Evolutionary conservation across 2,329 filamentous ascomycete species (phyloP).

Genomic region (Fusarium foetens): DNA sequence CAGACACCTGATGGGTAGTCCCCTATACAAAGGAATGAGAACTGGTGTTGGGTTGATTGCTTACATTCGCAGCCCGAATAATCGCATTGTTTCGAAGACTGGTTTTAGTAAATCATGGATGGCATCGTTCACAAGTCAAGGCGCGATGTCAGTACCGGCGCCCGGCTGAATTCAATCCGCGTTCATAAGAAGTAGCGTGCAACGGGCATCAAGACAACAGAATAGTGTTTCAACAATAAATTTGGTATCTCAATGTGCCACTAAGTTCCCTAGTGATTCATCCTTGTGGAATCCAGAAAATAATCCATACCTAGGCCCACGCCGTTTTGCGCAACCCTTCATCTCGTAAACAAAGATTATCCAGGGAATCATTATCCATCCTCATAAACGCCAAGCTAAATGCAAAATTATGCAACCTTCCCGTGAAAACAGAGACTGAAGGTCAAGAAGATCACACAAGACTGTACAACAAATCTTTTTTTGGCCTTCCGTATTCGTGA

Average conservation of each 20-base stretch:
- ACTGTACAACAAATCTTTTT: neutral
- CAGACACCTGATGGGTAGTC: neutral
- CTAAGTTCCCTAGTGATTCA: neutral
- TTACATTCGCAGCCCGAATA: neutral
- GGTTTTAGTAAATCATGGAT: neutral
- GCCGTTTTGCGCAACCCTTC: constrained; percentile 1
- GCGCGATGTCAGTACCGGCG: neutral
- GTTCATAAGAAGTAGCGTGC: too few relatives aligned
- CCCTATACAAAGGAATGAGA: neutral
- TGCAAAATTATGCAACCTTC: constrained; percentile 22
- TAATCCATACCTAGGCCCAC: neutral
- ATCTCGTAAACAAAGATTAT: constrained; percentile 9
- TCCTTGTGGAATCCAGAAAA: constrained; percentile 2
- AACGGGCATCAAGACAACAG: neutral
- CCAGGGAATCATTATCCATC: constrained; percentile 28
- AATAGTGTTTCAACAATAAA: neutral
- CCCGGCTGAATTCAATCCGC: neutral
- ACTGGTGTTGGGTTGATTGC: neutral
- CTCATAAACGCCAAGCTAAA: constrained; percentile 42
- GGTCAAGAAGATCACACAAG: neutral
- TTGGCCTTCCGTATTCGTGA: neutral
- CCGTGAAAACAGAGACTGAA: constrained; percentile 9
- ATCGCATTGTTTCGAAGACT: neutral
- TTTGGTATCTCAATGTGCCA: constrained; percentile 26
- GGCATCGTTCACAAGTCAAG: neutral